Evolutionary conservation across 2,329 filamentous ascomycete genomes (phyloP).

Genomic region (Talaromyces sp.): DNA sequence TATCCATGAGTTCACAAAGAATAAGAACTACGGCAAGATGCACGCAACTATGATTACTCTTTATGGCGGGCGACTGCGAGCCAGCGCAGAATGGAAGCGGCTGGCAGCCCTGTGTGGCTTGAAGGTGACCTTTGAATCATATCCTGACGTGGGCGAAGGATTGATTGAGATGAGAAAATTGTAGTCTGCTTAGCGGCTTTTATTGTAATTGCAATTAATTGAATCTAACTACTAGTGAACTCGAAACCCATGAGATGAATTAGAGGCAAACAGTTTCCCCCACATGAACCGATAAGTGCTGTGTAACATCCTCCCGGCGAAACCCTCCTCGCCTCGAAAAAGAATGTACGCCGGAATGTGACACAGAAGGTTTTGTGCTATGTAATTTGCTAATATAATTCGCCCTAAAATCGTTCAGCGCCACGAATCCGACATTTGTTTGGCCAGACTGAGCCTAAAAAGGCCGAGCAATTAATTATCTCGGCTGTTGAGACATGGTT

Average conservation of each 20-base stretch:
- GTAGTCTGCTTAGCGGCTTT: neutral
- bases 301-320: neutral
- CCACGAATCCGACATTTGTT: neutral
- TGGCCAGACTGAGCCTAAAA: neutral
- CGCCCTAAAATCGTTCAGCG: neutral
- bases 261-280: neutral
- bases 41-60: constrained; percentile 33
- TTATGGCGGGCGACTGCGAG: constrained; percentile 29
- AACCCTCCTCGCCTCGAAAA: neutral
- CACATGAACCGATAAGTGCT: neutral
- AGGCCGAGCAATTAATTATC: too few relatives aligned
- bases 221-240: too few relatives aligned
- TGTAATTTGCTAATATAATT: neutral
- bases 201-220: neutral
- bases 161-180: constrained; percentile 30
- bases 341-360: neutral
- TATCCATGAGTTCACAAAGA: constrained; percentile 33
- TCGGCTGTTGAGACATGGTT: neutral
- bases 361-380: neutral
- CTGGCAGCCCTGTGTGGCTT: constrained; percentile 27
- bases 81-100: constrained; percentile 28
- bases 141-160: constrained; percentile 26
- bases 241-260: too few relatives aligned
- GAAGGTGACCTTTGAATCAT: constrained; percentile 30
- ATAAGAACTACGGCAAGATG: constrained; percentile 27